Conservation (phyloP, 495 filamentous ascomycete genomes). For the Cairneyella variabilis region DNA sequence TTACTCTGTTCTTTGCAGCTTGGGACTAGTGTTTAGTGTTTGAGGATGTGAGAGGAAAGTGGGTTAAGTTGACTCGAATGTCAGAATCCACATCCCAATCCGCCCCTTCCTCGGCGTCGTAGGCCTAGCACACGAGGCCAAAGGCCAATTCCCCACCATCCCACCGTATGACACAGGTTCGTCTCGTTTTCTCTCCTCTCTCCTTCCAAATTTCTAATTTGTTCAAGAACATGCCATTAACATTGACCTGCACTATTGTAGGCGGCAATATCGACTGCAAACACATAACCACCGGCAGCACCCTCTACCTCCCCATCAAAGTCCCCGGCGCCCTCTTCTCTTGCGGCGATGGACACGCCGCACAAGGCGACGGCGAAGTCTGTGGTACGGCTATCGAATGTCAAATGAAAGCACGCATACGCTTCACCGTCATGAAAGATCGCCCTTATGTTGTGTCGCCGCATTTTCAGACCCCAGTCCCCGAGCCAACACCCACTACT, state of each 20-base stretch:
- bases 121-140: slow-evolving; percentile 41
- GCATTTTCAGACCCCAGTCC: slow-evolving; percentile 38
- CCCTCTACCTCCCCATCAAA: slow-evolving; percentile 44
- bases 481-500: too few relatives aligned
- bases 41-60: too few relatives aligned
- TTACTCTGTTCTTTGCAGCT: too few relatives aligned
- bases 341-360: slow-evolving; percentile 52
- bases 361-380: slow-evolving; percentile 50
- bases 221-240: too few relatives aligned
- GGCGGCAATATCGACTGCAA: slow-evolving; percentile 51
- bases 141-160: slow-evolving; percentile 43
- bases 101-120: slow-evolving; percentile 49
- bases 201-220: too few relatives aligned
- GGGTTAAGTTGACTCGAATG: slow-evolving; percentile 39
- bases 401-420: slow-evolving; percentile 41
- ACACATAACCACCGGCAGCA: slow-evolving; percentile 39
- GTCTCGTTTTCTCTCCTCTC: too few relatives aligned
- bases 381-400: slow-evolving; percentile 54
- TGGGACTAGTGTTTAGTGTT: too few relatives aligned
- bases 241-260: too few relatives aligned
- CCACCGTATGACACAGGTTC: slow-evolving; percentile 46
- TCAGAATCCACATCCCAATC: slow-evolving; percentile 40
- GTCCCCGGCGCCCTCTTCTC: slow-evolving; percentile 46
- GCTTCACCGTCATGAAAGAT: slow-evolving; percentile 41
- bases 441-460: slow-evolving; percentile 41